A percentile compares a stretch with the other conserved stretches of the same genome.
phyloP scores from a whole-genome alignment of 345 rosid genomes.

The Rhizophora apiculata region DNA sequence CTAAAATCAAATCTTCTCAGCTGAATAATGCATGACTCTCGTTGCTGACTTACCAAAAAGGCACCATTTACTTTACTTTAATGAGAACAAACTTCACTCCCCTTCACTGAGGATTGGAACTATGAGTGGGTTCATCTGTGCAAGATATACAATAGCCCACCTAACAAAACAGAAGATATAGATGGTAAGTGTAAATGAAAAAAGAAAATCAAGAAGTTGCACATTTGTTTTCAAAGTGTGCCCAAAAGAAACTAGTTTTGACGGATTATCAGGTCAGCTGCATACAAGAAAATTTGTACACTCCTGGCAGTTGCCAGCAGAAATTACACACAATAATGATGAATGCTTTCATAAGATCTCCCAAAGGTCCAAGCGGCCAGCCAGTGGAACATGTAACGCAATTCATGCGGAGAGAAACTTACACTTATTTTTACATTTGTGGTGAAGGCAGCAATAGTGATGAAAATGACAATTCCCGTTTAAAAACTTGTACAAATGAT shows the following conservation, averaged over 20 bases:
- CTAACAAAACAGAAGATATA: slow-evolving; percentile 31
- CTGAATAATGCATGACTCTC: slow-evolving; percentile 13
- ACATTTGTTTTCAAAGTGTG: not conserved
- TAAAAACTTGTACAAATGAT: too few species aligned
- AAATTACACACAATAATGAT: too few species aligned
- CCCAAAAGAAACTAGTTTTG: not conserved
- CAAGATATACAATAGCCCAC: slow-evolving; percentile 99
- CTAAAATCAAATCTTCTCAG: slow-evolving; percentile 20
- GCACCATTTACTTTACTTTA: not conserved
- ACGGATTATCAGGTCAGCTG: too few species aligned
- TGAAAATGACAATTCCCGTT: too few species aligned
- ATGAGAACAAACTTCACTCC: slow-evolving; percentile 43
- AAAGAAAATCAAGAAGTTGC: not conserved
- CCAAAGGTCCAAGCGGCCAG: too few species aligned
- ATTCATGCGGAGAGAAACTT: too few species aligned
- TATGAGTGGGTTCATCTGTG: slow-evolving; percentile 96
- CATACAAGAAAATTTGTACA: too few species aligned
- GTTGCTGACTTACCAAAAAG: slow-evolving; percentile 25
- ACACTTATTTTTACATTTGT: too few species aligned
- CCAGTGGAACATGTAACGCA: too few species aligned
- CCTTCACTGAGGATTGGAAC: slow-evolving; percentile 83
- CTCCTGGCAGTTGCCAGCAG: too few species aligned
- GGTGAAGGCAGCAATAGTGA: too few species aligned
- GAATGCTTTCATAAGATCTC: too few species aligned
- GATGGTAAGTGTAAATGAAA: not conserved